Base-by-base conservation (phyloP, 2,329 filamentous ascomycete genomes). In the Aspergillus sojae region DNA sequence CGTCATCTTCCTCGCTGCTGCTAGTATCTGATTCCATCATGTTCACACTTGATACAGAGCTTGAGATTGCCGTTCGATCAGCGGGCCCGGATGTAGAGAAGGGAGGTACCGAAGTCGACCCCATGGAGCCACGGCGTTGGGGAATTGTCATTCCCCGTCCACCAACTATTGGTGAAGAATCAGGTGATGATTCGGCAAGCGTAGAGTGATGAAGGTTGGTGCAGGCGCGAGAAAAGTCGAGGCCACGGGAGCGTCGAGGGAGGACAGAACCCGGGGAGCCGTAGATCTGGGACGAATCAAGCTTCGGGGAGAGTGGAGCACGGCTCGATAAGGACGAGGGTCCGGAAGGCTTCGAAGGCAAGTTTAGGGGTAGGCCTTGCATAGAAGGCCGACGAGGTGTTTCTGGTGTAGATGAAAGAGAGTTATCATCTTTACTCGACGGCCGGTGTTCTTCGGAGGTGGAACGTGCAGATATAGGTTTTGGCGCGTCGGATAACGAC, bases 201-300 rank as follows among this genome's bases (percentile, higher is more conserved):
- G 92, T 98, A 19, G 94, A 97, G 78, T 98, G 95, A 79, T 98
- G 95, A 26, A 99, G 84, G 75, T 94, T 96, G 12, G 94, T 97
- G 66, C 93, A 95, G 12, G 94, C 94, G 69, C 94, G 87, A 46
- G 94, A 94, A 78, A 97, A 98, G 79, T 98, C 94, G 65, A 97
- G 84, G 50, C 94, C 94, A 61, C 94, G 88, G 34, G 94, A 97
- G 65, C 94, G 89, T 67, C 94, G 88, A 21, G 94, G 94, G 9
- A 98, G 85, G 54, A 96, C 91, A 60, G 94, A 96, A 30, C 91
- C 90, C 2, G 94, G 93, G 1, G 93, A 94, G 48, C 91, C 91
- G 81, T 96, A 97, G 55, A 89, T 92, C 69, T 93, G 91, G 23
- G 90, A 90, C 61, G 91, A 86, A 77, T 97, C 93, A 67, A 95